phyloP scores from a whole-genome alignment of 768 basidiomycete genomes.

The Amanita muscaria region DNA sequence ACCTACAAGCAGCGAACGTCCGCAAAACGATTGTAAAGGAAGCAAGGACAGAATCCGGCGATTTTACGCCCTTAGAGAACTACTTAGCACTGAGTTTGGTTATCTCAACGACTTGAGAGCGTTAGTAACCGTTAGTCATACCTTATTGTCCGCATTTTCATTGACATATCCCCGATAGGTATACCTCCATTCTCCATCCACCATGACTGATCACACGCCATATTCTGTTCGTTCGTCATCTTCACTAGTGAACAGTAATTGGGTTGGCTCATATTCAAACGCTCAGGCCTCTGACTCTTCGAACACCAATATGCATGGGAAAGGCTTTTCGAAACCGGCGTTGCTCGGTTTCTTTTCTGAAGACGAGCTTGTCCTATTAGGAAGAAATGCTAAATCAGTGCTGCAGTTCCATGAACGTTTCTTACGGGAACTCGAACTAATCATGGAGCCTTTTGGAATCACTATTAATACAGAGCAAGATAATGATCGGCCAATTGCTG shows the following conservation, averaged over 20 bases:
- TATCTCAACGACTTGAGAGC: constrained; percentile 75
- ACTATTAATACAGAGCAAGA: constrained; percentile 22
- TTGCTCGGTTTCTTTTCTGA: constrained; percentile 48
- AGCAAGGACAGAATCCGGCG: constrained; percentile 36
- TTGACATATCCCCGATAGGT: constrained; percentile 34
- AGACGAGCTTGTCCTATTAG: constrained; percentile 47
- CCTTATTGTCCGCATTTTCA: neutral
- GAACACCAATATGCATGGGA: constrained; percentile 20
- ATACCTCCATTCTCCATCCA: constrained; percentile 51
- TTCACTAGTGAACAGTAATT: constrained; percentile 35
- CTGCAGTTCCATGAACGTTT: constrained; percentile 63
- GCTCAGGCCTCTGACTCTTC: constrained; percentile 15
- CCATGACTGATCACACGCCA: constrained; percentile 34
- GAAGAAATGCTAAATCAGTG: constrained; percentile 61
- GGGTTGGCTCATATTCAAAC: constrained; percentile 34
- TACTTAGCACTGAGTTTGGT: constrained; percentile 75
- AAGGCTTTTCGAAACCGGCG: constrained; percentile 22
- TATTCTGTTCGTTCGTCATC: constrained; percentile 29
- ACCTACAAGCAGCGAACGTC: neutral
- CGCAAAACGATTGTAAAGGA: neutral
- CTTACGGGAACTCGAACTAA: constrained; percentile 41
- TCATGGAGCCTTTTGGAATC: constrained; percentile 45
- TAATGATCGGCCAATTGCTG: constrained; percentile 8
- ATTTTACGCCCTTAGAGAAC: constrained; percentile 75
- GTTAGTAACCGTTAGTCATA: constrained; percentile 56